phyloP scores from a whole-genome alignment of 805 yeast species.

The Ogataea zsoltii region DNA sequence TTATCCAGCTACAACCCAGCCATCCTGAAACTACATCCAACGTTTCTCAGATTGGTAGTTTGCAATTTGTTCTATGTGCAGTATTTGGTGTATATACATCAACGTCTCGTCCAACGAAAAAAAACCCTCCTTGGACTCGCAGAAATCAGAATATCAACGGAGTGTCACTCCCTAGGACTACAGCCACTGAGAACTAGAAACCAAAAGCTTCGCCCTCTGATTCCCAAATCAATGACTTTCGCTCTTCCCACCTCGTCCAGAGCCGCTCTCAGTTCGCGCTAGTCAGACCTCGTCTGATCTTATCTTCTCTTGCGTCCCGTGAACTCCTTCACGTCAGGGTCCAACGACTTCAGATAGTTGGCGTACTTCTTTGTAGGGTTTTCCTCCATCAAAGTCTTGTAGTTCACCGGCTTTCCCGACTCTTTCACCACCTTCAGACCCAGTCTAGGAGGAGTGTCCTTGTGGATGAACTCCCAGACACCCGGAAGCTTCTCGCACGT shows the following conservation, averaged over 20 bases:
- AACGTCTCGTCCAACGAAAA: no score
- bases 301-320: slow-evolving; percentile 30
- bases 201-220: no score
- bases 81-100: slow-evolving; percentile 2
- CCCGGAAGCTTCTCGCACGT: slow-evolving; percentile 95
- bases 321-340: slow-evolving; percentile 49
- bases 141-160: no score
- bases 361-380: slow-evolving; percentile 67
- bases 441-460: slow-evolving; percentile 64
- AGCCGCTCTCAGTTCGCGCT: not conserved
- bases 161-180: no score
- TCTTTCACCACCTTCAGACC: slow-evolving; percentile 61
- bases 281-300: no score
- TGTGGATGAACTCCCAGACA: slow-evolving; percentile 77
- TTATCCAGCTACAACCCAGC: no score
- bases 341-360: slow-evolving; percentile 52
- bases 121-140: no score
- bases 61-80: slow-evolving; percentile 4
- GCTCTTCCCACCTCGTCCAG: not conserved
- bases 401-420: slow-evolving; percentile 47
- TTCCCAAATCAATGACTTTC: no score
- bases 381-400: slow-evolving; percentile 50
- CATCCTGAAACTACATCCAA: no score
- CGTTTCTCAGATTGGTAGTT: no score
- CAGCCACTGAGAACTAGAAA: no score